A percentile compares a stretch with the other conserved stretches of the same genome.
Evolutionary conservation across 768 basidiomycete species (phyloP).

Genomic region (Podaxis rugospora): DNA sequence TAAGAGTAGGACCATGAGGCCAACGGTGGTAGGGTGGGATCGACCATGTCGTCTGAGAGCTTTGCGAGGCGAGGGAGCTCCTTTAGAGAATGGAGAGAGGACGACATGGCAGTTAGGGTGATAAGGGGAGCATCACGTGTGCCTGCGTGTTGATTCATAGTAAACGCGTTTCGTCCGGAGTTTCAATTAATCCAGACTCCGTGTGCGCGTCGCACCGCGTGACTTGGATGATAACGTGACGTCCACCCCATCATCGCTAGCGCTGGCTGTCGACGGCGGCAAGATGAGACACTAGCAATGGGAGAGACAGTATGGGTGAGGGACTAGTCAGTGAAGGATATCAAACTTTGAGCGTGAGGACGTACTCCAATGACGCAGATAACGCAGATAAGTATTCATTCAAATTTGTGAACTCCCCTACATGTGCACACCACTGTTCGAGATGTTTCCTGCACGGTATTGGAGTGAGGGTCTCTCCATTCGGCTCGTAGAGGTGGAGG

Average conservation of each 20-base stretch:
- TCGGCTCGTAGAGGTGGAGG: too few relatives aligned
- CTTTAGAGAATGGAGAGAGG: slow-evolving; percentile 22
- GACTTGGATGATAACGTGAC: slow-evolving; percentile 21
- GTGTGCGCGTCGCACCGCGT: slow-evolving; percentile 28
- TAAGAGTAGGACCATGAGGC: slow-evolving; percentile 17
- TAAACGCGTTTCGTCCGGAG: slow-evolving; percentile 43
- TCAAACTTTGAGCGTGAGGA: background rate
- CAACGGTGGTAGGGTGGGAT: slow-evolving; percentile 14
- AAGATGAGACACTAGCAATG: background rate
- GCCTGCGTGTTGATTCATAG: slow-evolving; percentile 24
- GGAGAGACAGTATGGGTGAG: background rate
- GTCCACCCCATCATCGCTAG: background rate
- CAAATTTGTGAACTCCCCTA: too few relatives aligned
- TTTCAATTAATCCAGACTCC: slow-evolving; percentile 24
- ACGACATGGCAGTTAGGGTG: slow-evolving; percentile 41
- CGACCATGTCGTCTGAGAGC: slow-evolving; percentile 18
- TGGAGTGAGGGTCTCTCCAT: too few relatives aligned
- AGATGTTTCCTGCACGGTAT: too few relatives aligned
- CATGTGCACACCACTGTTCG: too few relatives aligned
- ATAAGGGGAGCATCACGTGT: slow-evolving; percentile 44
- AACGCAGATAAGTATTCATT: too few relatives aligned
- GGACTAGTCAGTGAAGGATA: background rate
- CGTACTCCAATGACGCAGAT: background rate
- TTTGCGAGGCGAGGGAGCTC: slow-evolving; percentile 17
- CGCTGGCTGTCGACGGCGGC: background rate